phyloP scores from a whole-genome alignment of 805 yeast genomes.

The Brettanomyces bruxellensis region DNA sequence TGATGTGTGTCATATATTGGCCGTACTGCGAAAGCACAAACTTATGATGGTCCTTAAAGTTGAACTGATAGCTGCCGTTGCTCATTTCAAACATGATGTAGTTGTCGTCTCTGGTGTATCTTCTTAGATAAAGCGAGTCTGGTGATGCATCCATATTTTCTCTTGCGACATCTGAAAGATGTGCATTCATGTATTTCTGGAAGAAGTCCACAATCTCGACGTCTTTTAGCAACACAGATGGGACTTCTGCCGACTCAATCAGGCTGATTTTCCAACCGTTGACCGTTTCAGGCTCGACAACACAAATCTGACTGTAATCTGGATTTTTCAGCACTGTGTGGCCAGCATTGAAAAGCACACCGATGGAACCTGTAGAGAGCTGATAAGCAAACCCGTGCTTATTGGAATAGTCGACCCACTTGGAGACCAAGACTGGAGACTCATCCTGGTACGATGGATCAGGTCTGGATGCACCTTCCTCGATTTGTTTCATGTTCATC shows the following conservation, averaged over 20 bases:
- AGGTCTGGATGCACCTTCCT: slow-evolving; percentile 12
- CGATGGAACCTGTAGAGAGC: slow-evolving; percentile 80
- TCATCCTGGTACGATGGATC: slow-evolving; percentile 11
- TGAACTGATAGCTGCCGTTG: slow-evolving; percentile 88
- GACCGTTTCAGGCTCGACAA: slow-evolving; percentile 38
- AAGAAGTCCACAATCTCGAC: slow-evolving; percentile 83
- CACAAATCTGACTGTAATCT: slow-evolving; percentile 58
- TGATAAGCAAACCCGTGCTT: slow-evolving; percentile 94
- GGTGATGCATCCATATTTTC: slow-evolving; percentile 36
- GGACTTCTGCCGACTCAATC: slow-evolving; percentile 32
- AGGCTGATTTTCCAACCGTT: slow-evolving; percentile 49
- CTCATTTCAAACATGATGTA: slow-evolving; percentile 90
- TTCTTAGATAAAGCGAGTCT: slow-evolving; percentile 68
- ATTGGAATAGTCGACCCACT: slow-evolving; percentile 97
- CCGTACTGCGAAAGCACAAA: slow-evolving; percentile 73
- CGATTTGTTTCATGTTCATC: slow-evolving; percentile 19
- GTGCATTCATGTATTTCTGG: slow-evolving; percentile 85
- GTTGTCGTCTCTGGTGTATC: slow-evolving; percentile 70
- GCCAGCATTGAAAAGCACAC: slow-evolving; percentile 81
- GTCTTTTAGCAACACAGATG: slow-evolving; percentile 51
- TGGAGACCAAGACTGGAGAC: slow-evolving; percentile 68
- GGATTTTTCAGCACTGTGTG: slow-evolving; percentile 69
- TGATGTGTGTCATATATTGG: slow-evolving; percentile 67
- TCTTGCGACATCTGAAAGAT: slow-evolving; percentile 65
- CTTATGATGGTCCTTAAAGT: slow-evolving; percentile 92